Evolutionary conservation across 106 monocot species (phyloP).

Genomic region (Posidonia australis): DNA sequence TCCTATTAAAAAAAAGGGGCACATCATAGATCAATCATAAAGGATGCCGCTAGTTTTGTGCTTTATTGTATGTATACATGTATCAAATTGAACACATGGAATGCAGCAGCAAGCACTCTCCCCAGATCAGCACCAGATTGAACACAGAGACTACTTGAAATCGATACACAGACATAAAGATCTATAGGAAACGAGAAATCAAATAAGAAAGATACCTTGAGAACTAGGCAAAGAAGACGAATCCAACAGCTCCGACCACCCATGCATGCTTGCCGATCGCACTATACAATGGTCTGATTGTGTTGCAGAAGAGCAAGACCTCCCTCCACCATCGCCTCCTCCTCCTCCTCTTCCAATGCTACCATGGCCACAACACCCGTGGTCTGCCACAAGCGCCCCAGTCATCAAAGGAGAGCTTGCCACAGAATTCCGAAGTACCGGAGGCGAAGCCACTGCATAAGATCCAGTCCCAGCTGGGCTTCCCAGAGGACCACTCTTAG

Average conservation of each 20-base stretch:
- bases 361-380: constrained; percentile 19
- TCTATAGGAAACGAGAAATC: too few relatives aligned
- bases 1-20: too few relatives aligned
- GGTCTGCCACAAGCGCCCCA: constrained; percentile 51
- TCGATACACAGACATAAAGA: too few relatives aligned
- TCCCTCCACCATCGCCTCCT: constrained; percentile 11
- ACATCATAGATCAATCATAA: too few relatives aligned
- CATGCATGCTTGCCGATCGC: constrained; percentile 46
- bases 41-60: too few relatives aligned
- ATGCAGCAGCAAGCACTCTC: too few relatives aligned
- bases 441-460: constrained; percentile 36
- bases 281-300: constrained; percentile 35
- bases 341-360: constrained; percentile 10
- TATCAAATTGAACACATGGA: too few relatives aligned
- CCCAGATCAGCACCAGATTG: too few relatives aligned
- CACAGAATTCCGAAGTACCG: constrained; percentile 31
- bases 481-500: constrained; percentile 87
- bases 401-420: constrained; percentile 54
- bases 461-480: constrained; percentile 20
- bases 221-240: constrained; percentile 53
- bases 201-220: constrained; percentile 7
- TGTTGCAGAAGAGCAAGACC: constrained; percentile 15
- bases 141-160: too few relatives aligned
- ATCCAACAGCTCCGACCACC: constrained; percentile 48
- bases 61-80: too few relatives aligned